Conservation (phyloP, 1,139 yeast species). For the Saccharomycopsis crataegensis region DNA sequence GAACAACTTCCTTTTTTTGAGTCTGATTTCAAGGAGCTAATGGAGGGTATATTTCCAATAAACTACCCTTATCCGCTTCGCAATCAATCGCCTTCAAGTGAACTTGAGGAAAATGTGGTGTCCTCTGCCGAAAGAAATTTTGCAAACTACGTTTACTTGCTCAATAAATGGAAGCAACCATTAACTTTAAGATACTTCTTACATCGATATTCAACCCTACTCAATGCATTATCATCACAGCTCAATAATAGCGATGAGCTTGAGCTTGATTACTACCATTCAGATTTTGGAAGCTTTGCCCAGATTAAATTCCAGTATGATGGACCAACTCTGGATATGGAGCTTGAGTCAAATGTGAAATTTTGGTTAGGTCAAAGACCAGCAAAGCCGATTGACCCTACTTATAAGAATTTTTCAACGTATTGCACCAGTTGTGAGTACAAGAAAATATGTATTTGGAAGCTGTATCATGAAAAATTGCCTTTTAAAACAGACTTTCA, state of each 20-base stretch:
- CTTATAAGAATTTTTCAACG: slow-evolving; percentile 28
- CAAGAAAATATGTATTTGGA: slow-evolving; percentile 31
- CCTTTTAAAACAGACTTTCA: no score
- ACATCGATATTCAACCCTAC: slow-evolving; percentile 46
- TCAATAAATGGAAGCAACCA: slow-evolving; percentile 40
- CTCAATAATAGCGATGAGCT: slow-evolving; percentile 30
- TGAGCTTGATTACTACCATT: slow-evolving; percentile 46
- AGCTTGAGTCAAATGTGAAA: slow-evolving; percentile 27
- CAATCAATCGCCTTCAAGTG: no score
- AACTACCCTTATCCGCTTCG: no score
- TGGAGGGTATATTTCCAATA: no score
- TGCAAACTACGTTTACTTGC: slow-evolving; percentile 30
- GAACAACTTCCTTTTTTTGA: slow-evolving; percentile 36
- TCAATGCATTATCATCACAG: slow-evolving; percentile 27
- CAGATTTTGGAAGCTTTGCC: slow-evolving; percentile 32
- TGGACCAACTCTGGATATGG: slow-evolving; percentile 10
- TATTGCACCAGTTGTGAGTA: slow-evolving; percentile 52
- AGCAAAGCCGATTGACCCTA: slow-evolving; percentile 35
- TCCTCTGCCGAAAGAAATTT: slow-evolving; percentile 19
- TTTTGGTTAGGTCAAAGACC: slow-evolving; percentile 51
- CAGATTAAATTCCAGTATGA: slow-evolving; percentile 34
- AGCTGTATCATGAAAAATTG: slow-evolving; percentile 13
- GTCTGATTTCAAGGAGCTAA: slow-evolving; percentile 31
- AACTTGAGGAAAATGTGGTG: no score
- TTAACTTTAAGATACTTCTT: slow-evolving; percentile 52